Base-by-base conservation (phyloP, 305 asterid genomes). In the Fraxinus dipetala region DNA sequence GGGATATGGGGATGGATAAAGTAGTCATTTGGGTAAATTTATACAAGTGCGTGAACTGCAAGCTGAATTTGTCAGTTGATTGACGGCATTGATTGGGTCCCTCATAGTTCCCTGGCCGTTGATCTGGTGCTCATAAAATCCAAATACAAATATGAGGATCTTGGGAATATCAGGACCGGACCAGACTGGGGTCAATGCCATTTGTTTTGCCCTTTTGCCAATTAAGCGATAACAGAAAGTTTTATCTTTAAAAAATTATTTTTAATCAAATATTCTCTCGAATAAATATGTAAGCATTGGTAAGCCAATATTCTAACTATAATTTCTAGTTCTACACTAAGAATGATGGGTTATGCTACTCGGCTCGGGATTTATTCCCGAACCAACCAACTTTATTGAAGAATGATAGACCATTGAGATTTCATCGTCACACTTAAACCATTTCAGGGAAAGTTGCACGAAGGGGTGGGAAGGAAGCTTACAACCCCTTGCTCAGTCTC, bases 141-240 rank as follows among this genome's bases (percentile, higher is more conserved):
- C 84, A 85, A 82, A 56, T 40, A 73, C 82, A 85, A 82, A 76
- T 65, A 81, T 51, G n/a, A 78, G 70, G 83, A 85, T 79, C 83
- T 78, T 13, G 20, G 22, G 82, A 54, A 85, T 81, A 85, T 81
- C 75, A n/a, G 38, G 40, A 20, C 75, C n/a, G 18, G 77, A 40
- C 22, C 30, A 26, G 45, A 7, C 38, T 20, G 76, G 75, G 75
- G 63, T 79, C 77, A 43, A 26, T 43, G 77, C 28, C 26, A 4
- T n/a, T 45, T 70, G 34, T 26, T 67, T 59, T n/a, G 63, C 20
- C 5, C 31, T 59, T 59, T 20, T 28, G n/a, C 74, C 63, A 16
- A 1, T 48, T 14, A 14, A 13, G 59, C 6, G 20, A 4, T 48
- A 13, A 13, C 56, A 14, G 5, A n/a, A 45, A 45, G n/a, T 45